Evolutionary conservation across 2,329 filamentous ascomycete genomes (phyloP), one percentile per base, ranked within the genome.

Genomic region (Claviceps citrina): DNA sequence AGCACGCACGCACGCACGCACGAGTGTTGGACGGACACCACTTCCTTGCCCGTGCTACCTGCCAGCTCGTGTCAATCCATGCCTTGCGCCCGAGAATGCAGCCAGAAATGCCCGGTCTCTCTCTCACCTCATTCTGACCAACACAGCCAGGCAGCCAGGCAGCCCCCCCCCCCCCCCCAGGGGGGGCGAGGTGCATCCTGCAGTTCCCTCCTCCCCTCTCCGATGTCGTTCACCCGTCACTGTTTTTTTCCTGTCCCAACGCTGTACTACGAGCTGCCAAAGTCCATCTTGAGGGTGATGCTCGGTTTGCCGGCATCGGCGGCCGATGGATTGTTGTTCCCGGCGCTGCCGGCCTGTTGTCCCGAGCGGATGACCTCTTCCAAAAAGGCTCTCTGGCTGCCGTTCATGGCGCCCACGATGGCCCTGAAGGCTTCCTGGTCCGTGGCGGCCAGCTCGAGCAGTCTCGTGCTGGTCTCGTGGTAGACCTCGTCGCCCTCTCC

Each of bases 251-350:
- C n/a, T n/a, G n/a, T n/a, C 28, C 28, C 31, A 16, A 32, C 19
- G 26, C 10, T 36, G 28, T 43, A 31, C 34, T 36, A 41, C 50
- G 51, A 59, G 32, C 64, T 62, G 5, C 75, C 76, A 70, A 98
- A 96, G 59, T 94, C 71, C 83, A 96, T 93, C 70, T 93, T 91
- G 54, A 98, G 61, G 40, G 85, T 85, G 68, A 98, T 98, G 46
- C 68, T 91, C 10, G 91, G 91, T 59, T 75, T 76, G 22, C 64
- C 71, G 43, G 66, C 63, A 43, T 63, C 66, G 38, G 60, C 61
- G 32, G 61, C 53, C 3, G 44, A 51, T 40, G 55, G 59, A 49
- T 65, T 63, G 54, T 65, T 63, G 54, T 53, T 55, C 49, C 52
- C 49, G 51, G 57, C 62, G 47, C 58, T 54, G 51, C 41, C 59